A percentile compares a stretch with the other conserved stretches of the same genome.
Conservation (phyloP, 1,284 basidiomycete species). For the Meripilus lineatus region DNA sequence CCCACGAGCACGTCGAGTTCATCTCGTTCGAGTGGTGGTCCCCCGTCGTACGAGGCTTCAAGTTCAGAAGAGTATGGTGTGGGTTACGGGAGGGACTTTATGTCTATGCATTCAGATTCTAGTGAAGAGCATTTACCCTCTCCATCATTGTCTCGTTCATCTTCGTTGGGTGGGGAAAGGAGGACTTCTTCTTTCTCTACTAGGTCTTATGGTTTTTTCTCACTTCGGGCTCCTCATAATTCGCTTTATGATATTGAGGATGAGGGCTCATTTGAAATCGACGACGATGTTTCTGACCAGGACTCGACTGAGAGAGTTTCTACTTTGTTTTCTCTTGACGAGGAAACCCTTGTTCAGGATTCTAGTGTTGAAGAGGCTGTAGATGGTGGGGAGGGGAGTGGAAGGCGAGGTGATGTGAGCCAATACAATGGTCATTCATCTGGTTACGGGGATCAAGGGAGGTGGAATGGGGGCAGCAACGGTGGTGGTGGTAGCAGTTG, state of each 20-base stretch:
- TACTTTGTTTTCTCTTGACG: neutral
- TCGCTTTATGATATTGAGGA: too few relatives aligned
- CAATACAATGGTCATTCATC: constrained; percentile 10
- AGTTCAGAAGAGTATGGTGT: constrained; percentile 7
- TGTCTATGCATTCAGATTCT: constrained; percentile 4
- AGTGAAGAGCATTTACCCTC: constrained; percentile 6
- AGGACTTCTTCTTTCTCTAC: neutral
- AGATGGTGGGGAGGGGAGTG: constrained; percentile 13
- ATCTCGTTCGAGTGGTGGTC: constrained; percentile 5
- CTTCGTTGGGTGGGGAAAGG: too few relatives aligned
- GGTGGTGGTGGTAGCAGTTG: constrained; percentile 16
- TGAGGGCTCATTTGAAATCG: constrained; percentile 8
- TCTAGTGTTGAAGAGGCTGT: constrained; percentile 6
- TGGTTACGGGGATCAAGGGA: constrained; percentile 10
- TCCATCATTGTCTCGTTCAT: too few relatives aligned
- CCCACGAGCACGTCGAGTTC: constrained; percentile 8
- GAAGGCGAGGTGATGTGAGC: constrained; percentile 10
- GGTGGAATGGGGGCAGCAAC: constrained; percentile 27
- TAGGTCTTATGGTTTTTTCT: neutral
- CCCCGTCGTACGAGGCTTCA: constrained; percentile 7
- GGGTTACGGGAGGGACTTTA: constrained; percentile 5
- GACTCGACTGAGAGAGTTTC: too few relatives aligned
- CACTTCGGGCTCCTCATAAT: neutral
- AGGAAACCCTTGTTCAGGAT: constrained; percentile 3
- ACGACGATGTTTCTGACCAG: too few relatives aligned